Base-by-base conservation (phyloP, 148 eudicot species). In the Dianthus caryophyllus region DNA sequence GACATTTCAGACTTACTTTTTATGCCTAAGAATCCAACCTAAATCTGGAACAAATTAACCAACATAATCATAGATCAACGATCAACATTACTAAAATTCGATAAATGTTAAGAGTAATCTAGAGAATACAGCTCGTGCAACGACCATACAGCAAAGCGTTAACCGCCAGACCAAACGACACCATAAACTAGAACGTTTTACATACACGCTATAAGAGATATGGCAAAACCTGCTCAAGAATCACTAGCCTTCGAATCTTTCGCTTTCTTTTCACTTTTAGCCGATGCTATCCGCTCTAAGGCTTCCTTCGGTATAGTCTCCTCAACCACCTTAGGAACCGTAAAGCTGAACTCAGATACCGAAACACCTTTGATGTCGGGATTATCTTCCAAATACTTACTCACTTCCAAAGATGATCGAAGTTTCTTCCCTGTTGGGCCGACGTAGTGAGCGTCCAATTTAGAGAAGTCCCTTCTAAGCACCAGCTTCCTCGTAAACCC, bases 391-490 rank as follows among this genome's bases (percentile, higher is more conserved):
- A 90, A 59, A 67, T 76, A 84, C 41, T 71, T 63, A 4, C 77
- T 67, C 21, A 81, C 71, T 59, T 82, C 86, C 15, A 78, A 52
- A 26, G 65, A n/a, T 4, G 86, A 68, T 52, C 87, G 78, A 2
- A 87, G 65, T 59, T 58, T 79, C 66, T 76, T 82, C 22, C 97
- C 89, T 9, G 69, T 61, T 10, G 91, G 95, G 12, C 86, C 58
- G 18, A 72, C 43, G 54, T 90, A 90, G 66, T 84, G 77, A 33
- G 80, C 83, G 69, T 90, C 97, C 79, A 85, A 54, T 68, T 81
- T 82, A 18, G 95, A 88, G 63, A 68, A 79, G 76, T 90, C 95
- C 70, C 73, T 82, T 67, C 91, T 75, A 63, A 88, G 79, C 30
- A 84, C 79, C 44, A 85, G 68, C 33, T 63, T 71, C 70, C 89